Base-by-base conservation (phyloP, 768 basidiomycete species). In the Mycena sanguinolenta region DNA sequence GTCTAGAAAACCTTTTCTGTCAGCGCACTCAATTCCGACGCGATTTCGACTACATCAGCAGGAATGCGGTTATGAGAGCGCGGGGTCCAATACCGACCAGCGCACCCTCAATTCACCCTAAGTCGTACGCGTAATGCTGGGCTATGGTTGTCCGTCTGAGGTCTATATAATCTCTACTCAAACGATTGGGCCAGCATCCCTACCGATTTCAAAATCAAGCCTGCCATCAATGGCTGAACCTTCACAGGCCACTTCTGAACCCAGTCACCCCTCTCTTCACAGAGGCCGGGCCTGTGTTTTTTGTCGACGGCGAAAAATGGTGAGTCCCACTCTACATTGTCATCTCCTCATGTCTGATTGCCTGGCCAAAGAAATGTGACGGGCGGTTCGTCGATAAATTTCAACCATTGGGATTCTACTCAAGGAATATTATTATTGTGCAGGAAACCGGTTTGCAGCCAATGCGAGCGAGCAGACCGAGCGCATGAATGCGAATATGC, bases 401-500 rank as follows among this genome's bases (percentile, higher is more conserved):
- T 21, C 28, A 17, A 10, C 17, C 17, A 19, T 16, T 7, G 19
- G 25, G 6, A 17, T 30, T 19, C 53, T 34, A 50, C 58, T 21
- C 13, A n/a, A n/a, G 8, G 16, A 1, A 19, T 14, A 23, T 38
- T 21, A 34, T 12, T 25, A 34, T 25, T 58, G 50, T 14, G 28
- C 50, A 73, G 71, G n/a, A 63, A 80, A 36, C 85, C 85, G 0
- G 75, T 80, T 8, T 86, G 85, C 60, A 78, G 79, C 7, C 86
- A 80, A 59, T 86, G 85, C 67, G 64, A 76, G 14, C 75, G 82
- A 4, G 79, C 79, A 0, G 77, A 80, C 34, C 77, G 83, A 19
- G 66, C 58, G 2, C 82, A 82, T 3, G 85, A 87, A 58, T 86
- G 85, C 57, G 85, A 86, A 75, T 86, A 86, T 60, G 80, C 81